These are phyloP conservation scores for Zelonia costaricensis DNA, from an alignment of 208 protist species.

Conservation along the genomic window DNA sequence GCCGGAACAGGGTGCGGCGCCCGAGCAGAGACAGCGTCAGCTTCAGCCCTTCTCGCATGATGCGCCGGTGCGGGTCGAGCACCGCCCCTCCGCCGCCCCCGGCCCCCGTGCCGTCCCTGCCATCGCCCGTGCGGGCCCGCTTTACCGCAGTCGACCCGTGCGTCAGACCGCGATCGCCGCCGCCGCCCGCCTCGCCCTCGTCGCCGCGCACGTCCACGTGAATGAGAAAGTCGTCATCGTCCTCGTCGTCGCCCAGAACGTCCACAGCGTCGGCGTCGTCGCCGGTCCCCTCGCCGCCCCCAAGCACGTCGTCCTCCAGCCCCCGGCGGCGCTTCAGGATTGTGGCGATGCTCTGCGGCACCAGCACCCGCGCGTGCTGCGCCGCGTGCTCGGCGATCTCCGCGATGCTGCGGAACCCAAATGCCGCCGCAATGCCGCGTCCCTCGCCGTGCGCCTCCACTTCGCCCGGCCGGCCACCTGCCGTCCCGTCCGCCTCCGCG, in stretches of 20 bases:
- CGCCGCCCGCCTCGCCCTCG: constrained; percentile 7
- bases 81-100: constrained; percentile 2
- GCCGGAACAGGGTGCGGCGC: constrained; percentile 56
- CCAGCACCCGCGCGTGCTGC: constrained; percentile 44
- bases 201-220: constrained; percentile 52
- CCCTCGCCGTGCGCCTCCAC: constrained; percentile 14
- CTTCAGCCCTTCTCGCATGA: constrained; percentile 59
- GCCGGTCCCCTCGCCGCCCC: constrained; percentile 1
- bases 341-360: constrained; percentile 57
- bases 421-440: constrained; percentile 49
- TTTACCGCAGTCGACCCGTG: background rate
- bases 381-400: constrained; percentile 45
- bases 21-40: constrained; percentile 65
- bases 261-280: constrained; percentile 21
- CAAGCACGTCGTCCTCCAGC: constrained; percentile 24
- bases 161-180: background rate
- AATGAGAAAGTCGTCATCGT: constrained; percentile 74
- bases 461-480: background rate
- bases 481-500: constrained; percentile 7
- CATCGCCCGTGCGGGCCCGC: constrained; percentile 9
- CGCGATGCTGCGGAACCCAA: constrained; percentile 63
- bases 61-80: constrained; percentile 38
- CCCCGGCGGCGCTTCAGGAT: constrained; percentile 34
- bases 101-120: background rate
- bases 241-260: constrained; percentile 29